Percentiles rank a stretch among this genome's conserved stretches.
These are phyloP conservation scores for Candida vartiovaarae DNA, from an alignment of 805 yeast genomes.

Conservation along the genomic window DNA sequence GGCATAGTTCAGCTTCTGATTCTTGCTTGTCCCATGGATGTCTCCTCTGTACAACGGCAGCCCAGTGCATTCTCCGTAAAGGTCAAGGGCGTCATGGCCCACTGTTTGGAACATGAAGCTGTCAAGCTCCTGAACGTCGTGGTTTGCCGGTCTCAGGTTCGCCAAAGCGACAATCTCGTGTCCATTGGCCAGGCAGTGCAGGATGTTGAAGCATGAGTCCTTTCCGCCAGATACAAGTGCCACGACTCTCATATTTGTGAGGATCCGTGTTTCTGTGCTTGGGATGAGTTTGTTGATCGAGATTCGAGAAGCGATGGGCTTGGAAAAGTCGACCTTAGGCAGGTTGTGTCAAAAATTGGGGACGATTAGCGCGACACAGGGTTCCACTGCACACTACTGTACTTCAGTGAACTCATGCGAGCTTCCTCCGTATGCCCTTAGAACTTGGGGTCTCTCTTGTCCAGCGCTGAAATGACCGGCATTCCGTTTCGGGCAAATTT, in stretches of 20 bases:
- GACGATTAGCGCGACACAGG: too few relatives aligned
- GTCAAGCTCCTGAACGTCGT: constrained; percentile 63
- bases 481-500: too few relatives aligned
- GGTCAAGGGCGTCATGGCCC: constrained; percentile 71
- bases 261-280: too few relatives aligned
- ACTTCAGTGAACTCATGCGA: too few relatives aligned
- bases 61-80: constrained; percentile 63
- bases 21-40: constrained; percentile 56
- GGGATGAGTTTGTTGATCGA: too few relatives aligned
- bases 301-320: too few relatives aligned
- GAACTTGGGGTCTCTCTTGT: too few relatives aligned
- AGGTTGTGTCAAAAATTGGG: too few relatives aligned
- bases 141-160: constrained; percentile 61
- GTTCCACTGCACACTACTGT: too few relatives aligned
- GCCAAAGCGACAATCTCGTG: constrained; percentile 85
- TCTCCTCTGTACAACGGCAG: constrained; percentile 71
- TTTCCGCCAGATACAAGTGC: constrained; percentile 95
- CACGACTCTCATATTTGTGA: constrained; percentile 67
- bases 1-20: constrained; percentile 61
- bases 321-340: too few relatives aligned
- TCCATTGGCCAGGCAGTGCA: constrained; percentile 79
- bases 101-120: constrained; percentile 98
- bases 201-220: constrained; percentile 85
- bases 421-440: too few relatives aligned
- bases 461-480: too few relatives aligned